Evolutionary conservation across 768 basidiomycete genomes (phyloP).

Genomic region (Cyclocybe aegerita): DNA sequence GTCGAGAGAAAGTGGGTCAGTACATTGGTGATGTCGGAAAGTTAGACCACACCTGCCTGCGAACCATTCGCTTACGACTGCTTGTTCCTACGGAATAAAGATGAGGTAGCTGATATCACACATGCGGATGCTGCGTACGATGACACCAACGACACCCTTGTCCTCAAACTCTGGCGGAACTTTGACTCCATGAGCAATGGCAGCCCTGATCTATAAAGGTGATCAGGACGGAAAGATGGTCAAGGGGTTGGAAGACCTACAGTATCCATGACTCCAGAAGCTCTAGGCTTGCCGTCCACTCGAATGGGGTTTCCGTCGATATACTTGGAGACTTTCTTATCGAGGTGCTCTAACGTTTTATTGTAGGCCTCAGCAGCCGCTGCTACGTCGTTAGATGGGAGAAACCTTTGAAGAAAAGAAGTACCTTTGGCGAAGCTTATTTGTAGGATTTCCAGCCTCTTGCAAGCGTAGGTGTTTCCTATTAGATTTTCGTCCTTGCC

Average conservation of each 20-base stretch:
- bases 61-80: slow-evolving; percentile 81
- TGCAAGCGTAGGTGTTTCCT: slow-evolving; percentile 68
- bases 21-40: background rate
- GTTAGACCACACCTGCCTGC: slow-evolving; percentile 37
- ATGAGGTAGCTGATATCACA: background rate
- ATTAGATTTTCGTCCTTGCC: slow-evolving; percentile 69
- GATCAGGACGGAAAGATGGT: background rate
- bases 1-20: slow-evolving; percentile 1
- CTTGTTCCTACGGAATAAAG: slow-evolving; percentile 51
- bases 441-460: slow-evolving; percentile 61
- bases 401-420: background rate
- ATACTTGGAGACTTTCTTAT: slow-evolving; percentile 67
- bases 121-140: slow-evolving; percentile 38
- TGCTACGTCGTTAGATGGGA: slow-evolving; percentile 17
- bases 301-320: slow-evolving; percentile 67
- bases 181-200: slow-evolving; percentile 67
- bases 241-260: slow-evolving; percentile 6
- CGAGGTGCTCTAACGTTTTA: slow-evolving; percentile 56
- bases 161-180: slow-evolving; percentile 77
- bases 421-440: slow-evolving; percentile 66
- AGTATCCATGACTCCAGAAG: slow-evolving; percentile 21
- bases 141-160: slow-evolving; percentile 50
- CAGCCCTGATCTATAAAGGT: slow-evolving; percentile 54
- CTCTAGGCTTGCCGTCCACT: slow-evolving; percentile 66
- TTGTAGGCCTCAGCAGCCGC: slow-evolving; percentile 70